Percentiles rank a stretch among this genome's conserved stretches.
Conservation (phyloP, 176 grass and related monocot species). For the Luzula sylvatica region DNA sequence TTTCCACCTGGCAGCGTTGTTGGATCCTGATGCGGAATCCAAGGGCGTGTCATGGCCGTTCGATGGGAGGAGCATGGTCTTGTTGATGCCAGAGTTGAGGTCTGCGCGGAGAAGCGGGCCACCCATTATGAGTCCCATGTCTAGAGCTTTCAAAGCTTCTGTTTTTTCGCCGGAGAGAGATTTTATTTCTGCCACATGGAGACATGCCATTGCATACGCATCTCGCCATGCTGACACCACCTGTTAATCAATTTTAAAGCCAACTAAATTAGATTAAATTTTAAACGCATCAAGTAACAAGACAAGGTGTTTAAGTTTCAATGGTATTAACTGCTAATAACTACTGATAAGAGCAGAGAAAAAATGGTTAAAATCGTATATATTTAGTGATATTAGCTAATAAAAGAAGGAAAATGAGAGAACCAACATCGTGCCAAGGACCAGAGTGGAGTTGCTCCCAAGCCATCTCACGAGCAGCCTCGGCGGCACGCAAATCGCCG, state of each 20-base stretch:
- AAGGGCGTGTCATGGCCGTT: background rate
- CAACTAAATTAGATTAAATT: conserved; percentile 25
- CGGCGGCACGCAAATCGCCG: conserved; percentile 71
- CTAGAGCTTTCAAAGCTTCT: conserved; percentile 59
- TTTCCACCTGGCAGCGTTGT: conserved; percentile 31
- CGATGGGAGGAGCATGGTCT: conserved; percentile 18
- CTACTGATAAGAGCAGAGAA: too few relatives aligned
- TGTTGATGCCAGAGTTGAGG: conserved; percentile 40
- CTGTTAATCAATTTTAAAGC: conserved; percentile 67
- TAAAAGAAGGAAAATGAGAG: too few relatives aligned
- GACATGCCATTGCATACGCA: conserved; percentile 83
- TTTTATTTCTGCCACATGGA: conserved; percentile 51
- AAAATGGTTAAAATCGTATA: too few relatives aligned
- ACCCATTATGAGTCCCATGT: conserved; percentile 96
- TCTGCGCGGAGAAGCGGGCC: conserved; percentile 59
- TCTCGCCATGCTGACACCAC: conserved; percentile 56
- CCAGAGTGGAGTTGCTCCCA: conserved; percentile 94
- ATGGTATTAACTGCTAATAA: too few relatives aligned
- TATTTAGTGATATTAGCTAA: too few relatives aligned
- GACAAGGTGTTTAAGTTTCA: too few relatives aligned
- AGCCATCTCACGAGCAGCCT: conserved; percentile 87
- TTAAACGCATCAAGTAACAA: too few relatives aligned
- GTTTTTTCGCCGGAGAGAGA: conserved; percentile 28
- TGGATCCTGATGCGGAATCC: background rate
- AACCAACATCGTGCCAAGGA: conserved; percentile 39